These are phyloP conservation scores for Larix sibirica DNA, from an alignment of 83 land plant genomes.

Conservation along the genomic window DNA sequence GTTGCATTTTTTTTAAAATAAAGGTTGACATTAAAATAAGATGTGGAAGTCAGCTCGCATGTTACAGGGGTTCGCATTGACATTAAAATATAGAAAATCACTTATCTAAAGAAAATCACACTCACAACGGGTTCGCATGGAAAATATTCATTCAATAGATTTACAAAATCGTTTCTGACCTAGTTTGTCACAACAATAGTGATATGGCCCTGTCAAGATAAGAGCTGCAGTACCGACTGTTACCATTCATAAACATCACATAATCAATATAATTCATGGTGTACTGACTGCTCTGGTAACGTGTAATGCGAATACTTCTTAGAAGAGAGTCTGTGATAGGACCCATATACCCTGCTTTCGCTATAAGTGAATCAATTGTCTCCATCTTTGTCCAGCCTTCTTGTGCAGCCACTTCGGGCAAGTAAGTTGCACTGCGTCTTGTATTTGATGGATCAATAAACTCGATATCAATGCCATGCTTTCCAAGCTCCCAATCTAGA, in stretches of 20 bases:
- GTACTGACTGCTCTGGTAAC: slow-evolving; percentile 91
- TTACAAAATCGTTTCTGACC: too few species aligned
- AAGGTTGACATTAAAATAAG: too few species aligned
- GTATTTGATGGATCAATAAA: slow-evolving; percentile 90
- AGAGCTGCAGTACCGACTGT: slow-evolving; percentile 70
- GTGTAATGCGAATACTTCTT: slow-evolving; percentile 77
- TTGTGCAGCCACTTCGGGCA: slow-evolving; percentile 96
- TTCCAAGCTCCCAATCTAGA: slow-evolving; percentile 99
- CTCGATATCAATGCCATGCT: slow-evolving; percentile 94
- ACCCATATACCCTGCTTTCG: slow-evolving; percentile 91
- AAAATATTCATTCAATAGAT: too few species aligned
- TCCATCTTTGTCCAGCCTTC: slow-evolving; percentile 97
- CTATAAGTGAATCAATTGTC: slow-evolving; percentile 89
- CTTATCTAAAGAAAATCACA: too few species aligned
- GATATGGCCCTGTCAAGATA: not conserved
- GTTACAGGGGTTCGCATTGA: too few species aligned
- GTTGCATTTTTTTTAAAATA: too few species aligned
- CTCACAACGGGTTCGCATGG: too few species aligned
- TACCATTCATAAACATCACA: slow-evolving; percentile 61
- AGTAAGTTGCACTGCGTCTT: slow-evolving; percentile 93
- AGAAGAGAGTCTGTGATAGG: slow-evolving; percentile 79
- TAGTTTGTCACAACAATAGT: not conserved
- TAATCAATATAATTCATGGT: slow-evolving; percentile 96
- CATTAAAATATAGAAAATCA: too few species aligned
- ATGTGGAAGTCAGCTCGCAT: too few species aligned